Evolutionary conservation across 2,329 filamentous ascomycete genomes (phyloP).

Genomic region (Fusarium sp.): DNA sequence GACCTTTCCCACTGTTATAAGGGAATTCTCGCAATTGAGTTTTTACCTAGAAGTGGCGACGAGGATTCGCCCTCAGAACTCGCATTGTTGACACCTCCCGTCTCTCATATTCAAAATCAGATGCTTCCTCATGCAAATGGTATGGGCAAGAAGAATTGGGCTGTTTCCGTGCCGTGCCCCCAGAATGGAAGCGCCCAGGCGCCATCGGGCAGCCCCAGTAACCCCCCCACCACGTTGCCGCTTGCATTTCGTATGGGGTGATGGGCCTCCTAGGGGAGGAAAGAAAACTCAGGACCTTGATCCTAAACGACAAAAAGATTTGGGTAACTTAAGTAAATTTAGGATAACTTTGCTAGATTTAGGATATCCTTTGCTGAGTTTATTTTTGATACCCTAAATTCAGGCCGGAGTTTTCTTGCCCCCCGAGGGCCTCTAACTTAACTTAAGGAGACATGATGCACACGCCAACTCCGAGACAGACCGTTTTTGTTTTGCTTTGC

Average conservation of each 20-base stretch:
- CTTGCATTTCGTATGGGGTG: slow-evolving; percentile 33
- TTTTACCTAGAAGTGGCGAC: not conserved
- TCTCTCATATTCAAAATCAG: not conserved
- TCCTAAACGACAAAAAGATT: no score
- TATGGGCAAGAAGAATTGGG: slow-evolving; percentile 14
- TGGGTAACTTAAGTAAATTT: no score
- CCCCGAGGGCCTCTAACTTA: not conserved
- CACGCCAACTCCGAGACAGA: slow-evolving; percentile 11
- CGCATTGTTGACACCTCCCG: not conserved
- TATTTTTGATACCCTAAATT: no score
- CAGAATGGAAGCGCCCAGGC: slow-evolving; percentile 3
- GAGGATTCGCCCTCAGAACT: not conserved
- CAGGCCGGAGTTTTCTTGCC: no score
- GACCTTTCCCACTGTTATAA: not conserved
- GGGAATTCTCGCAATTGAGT: not conserved
- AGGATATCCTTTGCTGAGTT: no score
- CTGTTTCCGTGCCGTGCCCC: slow-evolving; percentile 22
- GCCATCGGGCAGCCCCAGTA: slow-evolving; percentile 20
- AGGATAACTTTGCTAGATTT: no score
- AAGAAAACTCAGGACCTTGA: no score
- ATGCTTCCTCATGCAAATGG: slow-evolving; percentile 19
- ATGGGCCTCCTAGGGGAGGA: not conserved
- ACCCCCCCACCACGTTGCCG: slow-evolving; percentile 16
- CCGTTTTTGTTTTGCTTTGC: slow-evolving; percentile 17
- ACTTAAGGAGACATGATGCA: slow-evolving; percentile 15